Evolutionary conservation across 306 rosid genomes (phyloP).

Genomic region (Rosa persica): DNA sequence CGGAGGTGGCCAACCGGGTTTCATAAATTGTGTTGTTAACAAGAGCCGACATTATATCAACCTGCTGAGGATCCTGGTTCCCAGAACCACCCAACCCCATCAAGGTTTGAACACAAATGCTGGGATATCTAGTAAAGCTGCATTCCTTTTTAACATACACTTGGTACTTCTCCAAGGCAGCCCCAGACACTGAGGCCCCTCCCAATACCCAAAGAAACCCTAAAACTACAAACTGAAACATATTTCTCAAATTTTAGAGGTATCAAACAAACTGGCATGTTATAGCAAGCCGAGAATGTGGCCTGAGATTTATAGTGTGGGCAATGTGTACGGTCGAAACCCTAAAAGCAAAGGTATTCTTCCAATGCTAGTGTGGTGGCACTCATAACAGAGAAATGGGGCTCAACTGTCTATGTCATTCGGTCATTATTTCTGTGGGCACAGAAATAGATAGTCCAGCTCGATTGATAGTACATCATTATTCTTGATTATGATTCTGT

Average conservation of each 20-base stretch:
- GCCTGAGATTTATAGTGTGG: constrained; percentile 1
- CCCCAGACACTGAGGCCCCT: constrained; percentile 24
- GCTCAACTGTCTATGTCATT: neutral
- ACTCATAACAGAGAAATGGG: neutral
- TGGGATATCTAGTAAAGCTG: constrained; percentile 40
- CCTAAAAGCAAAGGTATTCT: neutral
- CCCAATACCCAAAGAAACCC: constrained; percentile 14
- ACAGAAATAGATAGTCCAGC: neutral
- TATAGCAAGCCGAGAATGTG: neutral
- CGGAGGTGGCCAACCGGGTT: constrained; percentile 30
- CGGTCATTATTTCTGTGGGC: neutral
- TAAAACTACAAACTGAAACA: constrained; percentile 9
- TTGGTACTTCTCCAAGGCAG: neutral
- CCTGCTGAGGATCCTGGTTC: constrained; percentile 17
- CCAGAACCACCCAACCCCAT: constrained; percentile 21
- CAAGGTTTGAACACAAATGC: constrained; percentile 41
- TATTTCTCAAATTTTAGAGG: neutral
- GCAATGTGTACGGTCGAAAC: neutral
- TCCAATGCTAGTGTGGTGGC: neutral
- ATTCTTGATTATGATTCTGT: neutral
- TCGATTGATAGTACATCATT: neutral
- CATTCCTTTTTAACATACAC: constrained; percentile 26
- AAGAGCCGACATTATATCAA: constrained; percentile 31
- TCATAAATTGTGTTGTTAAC: constrained; percentile 37
- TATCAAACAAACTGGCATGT: neutral